Base-by-base conservation (phyloP, 441 rosid species). In the Syzygium malaccense region DNA sequence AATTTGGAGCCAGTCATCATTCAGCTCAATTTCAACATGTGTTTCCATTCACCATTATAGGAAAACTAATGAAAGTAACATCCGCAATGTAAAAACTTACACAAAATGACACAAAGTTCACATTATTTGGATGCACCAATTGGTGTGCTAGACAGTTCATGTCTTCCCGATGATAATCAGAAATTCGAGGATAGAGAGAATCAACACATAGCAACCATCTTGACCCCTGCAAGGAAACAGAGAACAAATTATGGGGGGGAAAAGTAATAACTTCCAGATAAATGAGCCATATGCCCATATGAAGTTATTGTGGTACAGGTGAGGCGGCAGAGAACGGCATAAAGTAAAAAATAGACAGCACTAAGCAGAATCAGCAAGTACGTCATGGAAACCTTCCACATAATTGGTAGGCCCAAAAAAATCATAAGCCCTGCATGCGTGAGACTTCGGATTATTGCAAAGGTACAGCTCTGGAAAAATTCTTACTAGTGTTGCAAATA, bases 381-480 rank as follows among this genome's bases (percentile, higher is more conserved):
- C 28, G 7, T 41, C 17, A 23, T 41, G 51, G 83, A 75, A 75
- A 75, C 45, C 83, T 20, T 23, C n/a, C 51, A 0, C 83, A 75
- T 75, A 75, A 75, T 2, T 26, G 14, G 0, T 23, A 23, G 83
- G 83, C 83, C 83, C 83, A 75, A 1, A 37, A 28, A 75, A 37
- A 23, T 75, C 83, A 41, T 23, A 75, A 75, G n/a, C 0, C 83
- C 53, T 0, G 0, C 2, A 0, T 75, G 48, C 3, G 0, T 23
- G n/a, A 75, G 51, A 2, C 18, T 37, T 75, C 25, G 6, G 51
- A 0, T 71, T 37, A 75, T 68, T 13, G 12, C 79, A 32, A 66
- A 32, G 79, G 45, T 68, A 4, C 14, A 19, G 26, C 48, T 37
- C 49, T 37, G 80, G 20, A 19, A 71, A 71, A 68, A 71, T 11